These are phyloP conservation scores for Wickerhamiella hasegawae DNA, from an alignment of 805 yeast species.

Conservation along the genomic window DNA sequence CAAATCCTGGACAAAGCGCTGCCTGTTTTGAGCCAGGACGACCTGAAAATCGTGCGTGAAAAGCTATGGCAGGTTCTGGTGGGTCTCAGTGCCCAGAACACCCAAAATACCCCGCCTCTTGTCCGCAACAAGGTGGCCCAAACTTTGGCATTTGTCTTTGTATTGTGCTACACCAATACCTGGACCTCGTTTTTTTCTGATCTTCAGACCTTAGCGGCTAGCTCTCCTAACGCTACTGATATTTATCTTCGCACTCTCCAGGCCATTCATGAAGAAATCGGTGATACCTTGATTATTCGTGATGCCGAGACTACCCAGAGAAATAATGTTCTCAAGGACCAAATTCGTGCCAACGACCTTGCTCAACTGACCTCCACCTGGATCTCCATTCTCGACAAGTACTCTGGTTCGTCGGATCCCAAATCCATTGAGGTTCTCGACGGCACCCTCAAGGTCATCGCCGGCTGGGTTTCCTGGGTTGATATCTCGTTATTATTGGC, in stretches of 20 bases:
- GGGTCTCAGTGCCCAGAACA: conserved; percentile 10
- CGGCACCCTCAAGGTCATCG: conserved; percentile 48
- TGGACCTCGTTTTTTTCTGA: conserved; percentile 40
- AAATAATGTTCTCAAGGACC: conserved; percentile 63
- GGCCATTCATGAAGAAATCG: conserved; percentile 79
- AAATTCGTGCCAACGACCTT: conserved; percentile 67
- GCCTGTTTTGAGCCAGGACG: conserved; percentile 29
- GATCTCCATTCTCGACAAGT: conserved; percentile 37
- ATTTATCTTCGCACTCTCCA: conserved; percentile 58
- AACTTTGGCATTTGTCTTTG: conserved; percentile 36
- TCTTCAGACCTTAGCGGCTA: conserved; percentile 25
- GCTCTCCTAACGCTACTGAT: conserved; percentile 35
- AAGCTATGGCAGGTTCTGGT: conserved; percentile 33
- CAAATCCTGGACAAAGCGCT: conserved; percentile 53
- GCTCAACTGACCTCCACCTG: conserved; percentile 44
- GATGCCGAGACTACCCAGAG: conserved; percentile 41
- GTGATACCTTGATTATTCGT: conserved; percentile 72
- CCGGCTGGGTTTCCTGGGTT: conserved; percentile 86
- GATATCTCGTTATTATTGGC: conserved; percentile 61
- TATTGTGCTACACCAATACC: conserved; percentile 29
- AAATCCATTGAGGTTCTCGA: conserved; percentile 34
- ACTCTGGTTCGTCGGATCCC: conserved; percentile 20
- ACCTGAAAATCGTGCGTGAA: conserved; percentile 31
- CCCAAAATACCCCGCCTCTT: conserved; percentile 25
- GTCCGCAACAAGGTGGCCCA: conserved; percentile 44